Base-by-base conservation (phyloP, 345 rosid species). In the Adansonia digitata region DNA sequence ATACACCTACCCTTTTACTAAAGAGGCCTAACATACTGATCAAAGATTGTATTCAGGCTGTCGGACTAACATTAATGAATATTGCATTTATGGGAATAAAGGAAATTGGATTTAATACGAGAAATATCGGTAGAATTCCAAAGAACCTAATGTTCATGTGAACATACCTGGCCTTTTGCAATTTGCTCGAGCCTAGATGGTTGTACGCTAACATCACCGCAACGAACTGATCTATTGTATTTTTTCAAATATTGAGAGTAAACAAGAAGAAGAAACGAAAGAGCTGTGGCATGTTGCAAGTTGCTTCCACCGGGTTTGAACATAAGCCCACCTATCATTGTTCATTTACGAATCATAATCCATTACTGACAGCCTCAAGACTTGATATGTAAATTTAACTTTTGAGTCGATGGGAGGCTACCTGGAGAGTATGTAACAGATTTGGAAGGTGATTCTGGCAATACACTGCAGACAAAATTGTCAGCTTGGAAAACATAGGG, bases 261-360 rank as follows among this genome's bases (percentile, higher is more conserved):
- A 40, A 86, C 86, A 13, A 88, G 45, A 1, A 88, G 80, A 14
- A 88, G 91, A 77, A 86, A 85, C 0, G 94, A 71, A 13, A 79
- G 11, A 3, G 86, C 68, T 2, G 92, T 87, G 53, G 78, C 80
- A 55, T 81, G 86, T 68, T 90, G 92, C 53, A 84, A n/a, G 81
- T 90, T 90, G 77, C 87, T 82, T 72, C 81, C 91, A 56, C 81
- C 85, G 12, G 86, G 76, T 79, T 83, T 85, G 70, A 83, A 84
- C 20, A 84, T n/a, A 39, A 89, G 84, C 14, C 91, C 93, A 40
- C 89, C 90, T 80, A 24, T 27, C 26, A 13, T 24, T 9, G 18
- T 15, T 67, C 55, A 15, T 27, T 67, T n/a, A 8, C 27, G 20
- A 52, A 13, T 17, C 71, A 40, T 20, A 2, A 37, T 10, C 10